A percentile compares a stretch with the other conserved stretches of the same genome.
Conservation (phyloP, 2,329 filamentous ascomycete species). For the Xylogone sp. region DNA sequence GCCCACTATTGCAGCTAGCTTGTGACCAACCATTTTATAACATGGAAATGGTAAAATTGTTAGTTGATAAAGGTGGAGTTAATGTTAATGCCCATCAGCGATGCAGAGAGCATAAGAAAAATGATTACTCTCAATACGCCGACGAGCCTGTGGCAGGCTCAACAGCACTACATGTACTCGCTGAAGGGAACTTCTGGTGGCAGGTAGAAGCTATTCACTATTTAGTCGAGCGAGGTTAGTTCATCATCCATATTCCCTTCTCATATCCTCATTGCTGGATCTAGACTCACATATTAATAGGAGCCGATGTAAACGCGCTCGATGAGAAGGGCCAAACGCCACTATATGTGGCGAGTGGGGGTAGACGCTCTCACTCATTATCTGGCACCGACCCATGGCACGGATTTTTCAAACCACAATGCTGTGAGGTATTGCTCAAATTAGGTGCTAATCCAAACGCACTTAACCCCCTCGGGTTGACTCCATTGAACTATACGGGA, state of each 20-base stretch:
- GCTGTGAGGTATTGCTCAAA: slow-evolving; percentile 1
- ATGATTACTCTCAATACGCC: neutral
- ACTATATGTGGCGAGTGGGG: neutral
- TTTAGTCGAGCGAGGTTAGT: slow-evolving; percentile 1
- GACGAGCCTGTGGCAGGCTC: neutral
- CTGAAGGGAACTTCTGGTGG: slow-evolving; percentile 1
- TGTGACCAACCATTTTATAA: neutral
- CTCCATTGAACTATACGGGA: slow-evolving; percentile 3
- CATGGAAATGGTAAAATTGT: neutral
- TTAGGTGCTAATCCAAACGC: slow-evolving; percentile 4
- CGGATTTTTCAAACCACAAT: neutral
- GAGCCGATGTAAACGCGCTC: slow-evolving; percentile 7
- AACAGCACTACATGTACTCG: slow-evolving; percentile 5
- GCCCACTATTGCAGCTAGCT: neutral
- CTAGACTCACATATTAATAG: neutral
- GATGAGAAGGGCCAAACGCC: slow-evolving; percentile 7
- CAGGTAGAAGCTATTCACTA: slow-evolving; percentile 4
- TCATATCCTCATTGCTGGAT: neutral
- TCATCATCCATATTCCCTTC: neutral
- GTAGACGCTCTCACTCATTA: neutral
- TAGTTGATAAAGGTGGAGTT: neutral
- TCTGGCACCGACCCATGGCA: neutral
- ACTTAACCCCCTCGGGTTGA: neutral
- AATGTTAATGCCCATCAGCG: neutral
- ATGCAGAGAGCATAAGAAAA: neutral